These are phyloP conservation scores for Starmerella vaccinii DNA, from an alignment of 805 yeast species.

Conservation along the genomic window DNA sequence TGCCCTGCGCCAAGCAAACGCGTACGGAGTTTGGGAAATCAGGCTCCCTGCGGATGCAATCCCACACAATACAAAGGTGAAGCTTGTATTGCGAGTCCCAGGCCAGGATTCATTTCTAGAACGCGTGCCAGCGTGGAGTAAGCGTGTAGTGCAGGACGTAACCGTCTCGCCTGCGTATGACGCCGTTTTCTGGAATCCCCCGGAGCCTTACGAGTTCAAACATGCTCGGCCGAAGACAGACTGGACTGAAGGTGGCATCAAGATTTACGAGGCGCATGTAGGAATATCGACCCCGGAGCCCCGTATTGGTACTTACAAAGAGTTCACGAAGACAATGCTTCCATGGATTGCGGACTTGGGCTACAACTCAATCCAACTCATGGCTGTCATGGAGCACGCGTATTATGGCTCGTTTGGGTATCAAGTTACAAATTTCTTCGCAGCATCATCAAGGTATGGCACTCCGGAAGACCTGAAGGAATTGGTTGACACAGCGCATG, in stretches of 20 bases:
- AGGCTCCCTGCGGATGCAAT: constrained; percentile 57
- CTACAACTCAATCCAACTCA: constrained; percentile 84
- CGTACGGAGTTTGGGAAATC: constrained; percentile 61
- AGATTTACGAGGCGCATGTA: constrained; percentile 84
- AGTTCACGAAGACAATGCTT: constrained; percentile 66
- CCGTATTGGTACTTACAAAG: constrained; percentile 70
- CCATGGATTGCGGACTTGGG: constrained; percentile 82
- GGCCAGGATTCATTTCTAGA: constrained; percentile 57
- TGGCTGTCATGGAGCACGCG: constrained; percentile 99
- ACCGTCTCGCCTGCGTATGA: constrained; percentile 50
- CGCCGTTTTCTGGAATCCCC: constrained; percentile 89
- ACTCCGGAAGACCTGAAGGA: constrained; percentile 91
- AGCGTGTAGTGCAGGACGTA: constrained; percentile 59
- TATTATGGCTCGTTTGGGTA: constrained; percentile 98
- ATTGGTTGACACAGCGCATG: constrained; percentile 84
- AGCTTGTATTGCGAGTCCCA: constrained; percentile 51
- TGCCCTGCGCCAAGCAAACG: constrained; percentile 44
- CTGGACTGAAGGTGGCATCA: constrained; percentile 29
- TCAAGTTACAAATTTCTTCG: constrained; percentile 87
- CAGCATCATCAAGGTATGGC: constrained; percentile 81
- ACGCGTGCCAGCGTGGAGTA: constrained; percentile 82
- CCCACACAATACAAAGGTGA: constrained; percentile 67
- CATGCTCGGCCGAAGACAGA: constrained; percentile 54
- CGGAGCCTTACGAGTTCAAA: constrained; percentile 47
- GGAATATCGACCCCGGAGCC: constrained; percentile 93